A percentile compares a stretch with the other conserved stretches of the same genome.
Conservation (phyloP, 1,284 basidiomycete genomes). For the Irpex sp. region DNA sequence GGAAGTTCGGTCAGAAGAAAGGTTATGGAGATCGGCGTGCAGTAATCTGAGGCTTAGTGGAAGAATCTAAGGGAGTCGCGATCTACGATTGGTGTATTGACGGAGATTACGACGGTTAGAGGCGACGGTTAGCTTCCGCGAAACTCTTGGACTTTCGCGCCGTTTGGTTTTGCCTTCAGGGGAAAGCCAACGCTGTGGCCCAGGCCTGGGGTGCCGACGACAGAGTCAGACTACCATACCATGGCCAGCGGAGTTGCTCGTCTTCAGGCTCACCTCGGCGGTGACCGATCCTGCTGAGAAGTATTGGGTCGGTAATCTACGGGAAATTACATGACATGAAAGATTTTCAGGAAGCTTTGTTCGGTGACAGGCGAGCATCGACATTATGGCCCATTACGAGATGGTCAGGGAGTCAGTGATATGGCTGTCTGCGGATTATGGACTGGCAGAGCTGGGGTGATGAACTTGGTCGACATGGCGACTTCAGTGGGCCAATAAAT, state of each 20-base stretch:
- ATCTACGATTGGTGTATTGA: not conserved
- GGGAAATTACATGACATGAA: not conserved
- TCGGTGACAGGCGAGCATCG: not conserved
- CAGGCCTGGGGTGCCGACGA: no score
- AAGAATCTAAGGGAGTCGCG: not conserved
- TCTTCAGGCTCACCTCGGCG: no score
- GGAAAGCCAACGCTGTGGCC: no score
- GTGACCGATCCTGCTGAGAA: no score
- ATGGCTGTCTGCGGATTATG: no score
- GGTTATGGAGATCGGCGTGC: constrained; percentile 1
- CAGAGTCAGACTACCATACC: not conserved
- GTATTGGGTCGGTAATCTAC: not conserved
- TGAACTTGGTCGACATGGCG: constrained; percentile 7
- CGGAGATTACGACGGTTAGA: not conserved
- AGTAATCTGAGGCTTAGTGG: not conserved
- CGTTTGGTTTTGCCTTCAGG: not conserved
- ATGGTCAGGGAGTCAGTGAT: not conserved
- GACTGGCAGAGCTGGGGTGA: not conserved
- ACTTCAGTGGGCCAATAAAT: not conserved
- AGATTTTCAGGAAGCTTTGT: not conserved
- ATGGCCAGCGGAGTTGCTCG: no score
- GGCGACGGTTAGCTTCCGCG: not conserved
- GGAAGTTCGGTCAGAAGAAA: not conserved
- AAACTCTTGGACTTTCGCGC: not conserved
- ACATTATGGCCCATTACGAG: not conserved